These are phyloP conservation scores for Fragaria ananassa DNA, from an alignment of 306 rosid species.

Conservation along the genomic window DNA sequence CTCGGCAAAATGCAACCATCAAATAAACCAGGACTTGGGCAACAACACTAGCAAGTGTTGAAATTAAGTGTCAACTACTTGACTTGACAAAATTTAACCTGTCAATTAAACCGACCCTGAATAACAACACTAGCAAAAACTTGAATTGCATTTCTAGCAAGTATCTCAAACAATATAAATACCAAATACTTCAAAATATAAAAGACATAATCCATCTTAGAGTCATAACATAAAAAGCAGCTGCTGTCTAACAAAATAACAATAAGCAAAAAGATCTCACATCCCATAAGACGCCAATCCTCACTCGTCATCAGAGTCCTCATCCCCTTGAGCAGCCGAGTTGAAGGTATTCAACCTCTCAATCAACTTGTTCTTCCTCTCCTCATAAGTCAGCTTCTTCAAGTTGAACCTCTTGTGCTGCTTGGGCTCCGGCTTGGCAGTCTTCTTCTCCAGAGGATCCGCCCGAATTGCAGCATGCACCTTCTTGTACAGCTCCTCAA, in stretches of 20 bases:
- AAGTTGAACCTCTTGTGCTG: constrained; percentile 54
- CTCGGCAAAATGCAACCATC: too few species aligned
- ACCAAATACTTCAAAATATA: constrained; percentile 1
- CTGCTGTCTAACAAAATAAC: background rate
- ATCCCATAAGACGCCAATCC: background rate
- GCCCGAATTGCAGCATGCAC: constrained; percentile 78
- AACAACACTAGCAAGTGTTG: too few species aligned
- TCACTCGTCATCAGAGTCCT: constrained; percentile 48
- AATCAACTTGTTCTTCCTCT: constrained; percentile 63
- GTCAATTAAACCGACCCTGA: too few species aligned
- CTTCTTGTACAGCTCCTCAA: constrained; percentile 59
- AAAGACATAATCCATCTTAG: background rate
- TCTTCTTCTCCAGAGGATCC: constrained; percentile 40
- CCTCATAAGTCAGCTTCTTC: constrained; percentile 80
- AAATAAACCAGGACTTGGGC: too few species aligned
- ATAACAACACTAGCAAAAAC: background rate
- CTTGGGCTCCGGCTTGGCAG: constrained; percentile 46
- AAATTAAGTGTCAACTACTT: too few species aligned
- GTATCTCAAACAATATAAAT: constrained; percentile 3
- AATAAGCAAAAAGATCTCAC: background rate
- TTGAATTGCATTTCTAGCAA: background rate
- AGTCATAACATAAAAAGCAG: background rate
- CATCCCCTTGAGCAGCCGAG: constrained; percentile 40
- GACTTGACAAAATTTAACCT: too few species aligned
- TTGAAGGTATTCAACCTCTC: constrained; percentile 61